Conservation (phyloP, 2,329 filamentous ascomycete species). For the Botrytis hyacinthi region DNA sequence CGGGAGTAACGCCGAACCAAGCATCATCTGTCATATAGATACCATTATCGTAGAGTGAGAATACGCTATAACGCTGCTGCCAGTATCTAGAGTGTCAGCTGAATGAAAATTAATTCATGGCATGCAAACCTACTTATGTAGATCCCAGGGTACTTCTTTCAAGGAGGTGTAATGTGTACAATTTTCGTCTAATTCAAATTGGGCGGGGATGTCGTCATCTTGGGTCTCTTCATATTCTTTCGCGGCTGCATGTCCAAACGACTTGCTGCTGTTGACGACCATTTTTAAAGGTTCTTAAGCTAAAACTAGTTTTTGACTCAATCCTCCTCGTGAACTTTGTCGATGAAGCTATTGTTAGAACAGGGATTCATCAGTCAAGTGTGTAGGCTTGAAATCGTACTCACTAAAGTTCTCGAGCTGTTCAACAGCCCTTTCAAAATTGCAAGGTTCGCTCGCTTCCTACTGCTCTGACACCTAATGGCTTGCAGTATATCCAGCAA, state of each 20-base stretch:
- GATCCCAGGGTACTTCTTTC: slow-evolving; percentile 73
- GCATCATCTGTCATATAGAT: slow-evolving; percentile 89
- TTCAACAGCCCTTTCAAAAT: not conserved
- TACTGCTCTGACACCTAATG: not conserved
- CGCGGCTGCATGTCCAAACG: not conserved
- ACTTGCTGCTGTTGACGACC: slow-evolving; percentile 6
- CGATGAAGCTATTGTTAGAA: not conserved
- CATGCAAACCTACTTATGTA: slow-evolving; percentile 67
- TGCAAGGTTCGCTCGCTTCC: not conserved
- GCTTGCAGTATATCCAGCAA: not conserved
- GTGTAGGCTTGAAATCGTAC: not conserved
- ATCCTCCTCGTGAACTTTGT: not conserved
- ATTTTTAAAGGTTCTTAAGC: not conserved
- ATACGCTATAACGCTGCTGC: slow-evolving; percentile 83
- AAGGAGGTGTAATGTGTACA: slow-evolving; percentile 73
- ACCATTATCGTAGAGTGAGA: slow-evolving; percentile 81
- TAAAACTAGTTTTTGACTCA: not conserved
- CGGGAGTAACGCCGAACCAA: slow-evolving; percentile 96
- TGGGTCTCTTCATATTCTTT: not conserved
- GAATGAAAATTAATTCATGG: not conserved
- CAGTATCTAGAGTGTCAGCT: slow-evolving; percentile 66
- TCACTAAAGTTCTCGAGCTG: not conserved
- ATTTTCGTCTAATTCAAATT: slow-evolving; percentile 52
- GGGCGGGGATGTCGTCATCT: not conserved
- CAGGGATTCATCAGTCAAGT: not conserved